phyloP scores from a whole-genome alignment of 1,139 yeast species.

The Saccharomyces hybrid region DNA sequence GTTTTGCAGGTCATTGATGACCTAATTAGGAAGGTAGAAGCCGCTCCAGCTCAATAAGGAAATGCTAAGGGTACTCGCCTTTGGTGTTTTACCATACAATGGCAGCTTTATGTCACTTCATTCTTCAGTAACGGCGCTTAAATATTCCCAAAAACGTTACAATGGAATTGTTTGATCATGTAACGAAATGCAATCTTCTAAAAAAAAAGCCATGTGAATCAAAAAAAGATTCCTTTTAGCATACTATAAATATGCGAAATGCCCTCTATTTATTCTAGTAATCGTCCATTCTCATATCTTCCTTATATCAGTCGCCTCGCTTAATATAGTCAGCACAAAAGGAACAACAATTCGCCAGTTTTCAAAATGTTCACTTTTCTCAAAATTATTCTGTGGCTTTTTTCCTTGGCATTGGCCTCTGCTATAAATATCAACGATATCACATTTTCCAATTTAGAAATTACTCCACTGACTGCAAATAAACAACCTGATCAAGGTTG shows the following conservation, averaged over 20 bases:
- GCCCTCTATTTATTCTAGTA: neutral
- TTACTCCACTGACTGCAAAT: slow-evolving; percentile 17
- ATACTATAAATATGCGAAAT: neutral
- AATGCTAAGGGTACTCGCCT: neutral
- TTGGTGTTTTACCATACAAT: neutral
- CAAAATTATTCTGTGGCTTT: neutral
- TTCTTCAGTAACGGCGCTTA: neutral
- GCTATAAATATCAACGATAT: slow-evolving; percentile 16
- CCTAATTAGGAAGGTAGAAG: neutral
- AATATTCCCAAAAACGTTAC: neutral
- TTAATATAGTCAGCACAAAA: neutral
- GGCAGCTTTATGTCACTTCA: neutral
- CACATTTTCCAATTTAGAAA: slow-evolving; percentile 17
- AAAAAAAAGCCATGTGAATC: neutral
- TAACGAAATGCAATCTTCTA: neutral
- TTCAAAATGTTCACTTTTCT: neutral
- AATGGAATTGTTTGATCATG: neutral
- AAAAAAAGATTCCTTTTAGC: neutral
- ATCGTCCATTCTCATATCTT: neutral
- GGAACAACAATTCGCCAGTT: neutral
- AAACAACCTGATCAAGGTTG: slow-evolving; percentile 31
- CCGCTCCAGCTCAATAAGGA: neutral
- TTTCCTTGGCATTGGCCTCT: slow-evolving; percentile 6
- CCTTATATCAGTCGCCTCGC: neutral
- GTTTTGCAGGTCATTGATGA: neutral